Evolutionary conservation across 106 monocot genomes (phyloP).

Genomic region (Acanthochlamys bracteata): DNA sequence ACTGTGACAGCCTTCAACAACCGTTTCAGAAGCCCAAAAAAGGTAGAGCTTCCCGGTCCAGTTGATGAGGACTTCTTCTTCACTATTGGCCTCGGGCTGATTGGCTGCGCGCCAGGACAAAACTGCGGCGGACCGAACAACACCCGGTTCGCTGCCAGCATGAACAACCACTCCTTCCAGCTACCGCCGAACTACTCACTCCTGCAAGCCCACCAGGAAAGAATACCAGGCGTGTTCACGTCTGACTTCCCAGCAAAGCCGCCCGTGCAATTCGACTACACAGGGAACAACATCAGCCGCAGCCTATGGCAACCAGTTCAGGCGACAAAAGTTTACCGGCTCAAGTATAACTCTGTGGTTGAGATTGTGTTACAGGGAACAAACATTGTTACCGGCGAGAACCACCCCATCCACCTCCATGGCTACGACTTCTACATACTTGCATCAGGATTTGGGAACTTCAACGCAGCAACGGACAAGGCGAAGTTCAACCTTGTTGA

Average conservation of each 20-base stretch:
- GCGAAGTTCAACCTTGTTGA: conserved; percentile 48
- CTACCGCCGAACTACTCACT: conserved; percentile 31
- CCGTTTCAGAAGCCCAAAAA: conserved; percentile 24
- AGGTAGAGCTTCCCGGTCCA: conserved; percentile 23
- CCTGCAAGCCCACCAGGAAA: conserved; percentile 37
- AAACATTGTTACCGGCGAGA: conserved; percentile 38
- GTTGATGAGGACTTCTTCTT: conserved; percentile 47
- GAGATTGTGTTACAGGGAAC: conserved; percentile 56
- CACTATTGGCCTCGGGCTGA: conserved; percentile 45
- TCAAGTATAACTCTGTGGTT: conserved; percentile 44
- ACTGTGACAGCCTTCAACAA: conserved; percentile 26
- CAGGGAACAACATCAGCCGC: conserved; percentile 28
- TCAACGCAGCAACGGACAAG: conserved; percentile 32
- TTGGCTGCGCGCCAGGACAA: conserved; percentile 24
- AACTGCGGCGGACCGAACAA: conserved; percentile 32
- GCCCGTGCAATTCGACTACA: conserved; percentile 49
- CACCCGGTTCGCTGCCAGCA: conserved; percentile 36
- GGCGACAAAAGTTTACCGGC: conserved; percentile 38
- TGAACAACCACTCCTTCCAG: conserved; percentile 48
- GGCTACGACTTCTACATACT: conserved; percentile 65
- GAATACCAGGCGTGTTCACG: conserved; percentile 35
- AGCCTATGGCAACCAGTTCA: conserved; percentile 36
- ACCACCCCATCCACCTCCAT: conserved; percentile 68
- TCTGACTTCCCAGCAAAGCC: conserved; percentile 42
- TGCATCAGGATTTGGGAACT: conserved; percentile 54